These are phyloP conservation scores for Beauveria sp. DNA, from an alignment of 2,329 filamentous ascomycete species.

Conservation along the genomic window DNA sequence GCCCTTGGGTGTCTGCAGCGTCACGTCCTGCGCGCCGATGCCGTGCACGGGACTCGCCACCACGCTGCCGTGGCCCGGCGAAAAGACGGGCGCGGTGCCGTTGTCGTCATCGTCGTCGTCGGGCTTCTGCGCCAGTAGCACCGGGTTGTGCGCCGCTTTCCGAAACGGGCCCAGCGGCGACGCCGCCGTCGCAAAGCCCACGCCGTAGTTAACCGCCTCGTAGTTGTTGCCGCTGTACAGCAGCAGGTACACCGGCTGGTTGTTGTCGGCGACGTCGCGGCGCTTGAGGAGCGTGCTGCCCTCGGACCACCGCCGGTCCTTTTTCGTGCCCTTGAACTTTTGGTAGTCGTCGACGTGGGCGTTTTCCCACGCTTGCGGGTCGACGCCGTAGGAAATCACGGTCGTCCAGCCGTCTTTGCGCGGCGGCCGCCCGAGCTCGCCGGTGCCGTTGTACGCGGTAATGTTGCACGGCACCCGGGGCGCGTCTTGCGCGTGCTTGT, in stretches of 20 bases:
- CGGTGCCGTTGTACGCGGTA: constrained; percentile 26
- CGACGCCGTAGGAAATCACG: constrained; percentile 27
- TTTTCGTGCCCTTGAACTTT: constrained; percentile 26
- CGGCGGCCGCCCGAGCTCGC: constrained; percentile 23
- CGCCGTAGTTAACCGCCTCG: constrained; percentile 29
- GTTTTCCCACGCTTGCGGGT: constrained; percentile 29
- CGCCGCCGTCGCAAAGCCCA: constrained; percentile 26
- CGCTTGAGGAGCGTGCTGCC: constrained; percentile 25
- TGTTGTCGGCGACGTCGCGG: constrained; percentile 10
- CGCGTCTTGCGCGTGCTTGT: constrained; percentile 22
- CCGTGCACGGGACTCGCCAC: constrained; percentile 23
- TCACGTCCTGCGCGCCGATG: constrained; percentile 26
- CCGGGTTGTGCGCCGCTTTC: constrained; percentile 25
- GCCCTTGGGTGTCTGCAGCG: constrained; percentile 19
- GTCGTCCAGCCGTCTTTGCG: constrained; percentile 30
- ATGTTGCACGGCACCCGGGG: constrained; percentile 22
- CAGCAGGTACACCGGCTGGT: constrained; percentile 23
- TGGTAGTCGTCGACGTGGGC: constrained; percentile 27
- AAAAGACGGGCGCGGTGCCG: constrained; percentile 23
- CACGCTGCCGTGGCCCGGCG: constrained; percentile 27
- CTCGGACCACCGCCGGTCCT: constrained; percentile 29
- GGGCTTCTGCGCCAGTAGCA: constrained; percentile 22
- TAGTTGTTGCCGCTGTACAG: constrained; percentile 28
- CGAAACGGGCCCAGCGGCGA: constrained; percentile 26
- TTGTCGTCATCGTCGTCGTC: constrained; percentile 7